A percentile compares a stretch with the other conserved stretches of the same genome.
These are phyloP conservation scores for Herpotrichia juniperi DNA, from an alignment of 2,329 filamentous ascomycete genomes.

Conservation along the genomic window DNA sequence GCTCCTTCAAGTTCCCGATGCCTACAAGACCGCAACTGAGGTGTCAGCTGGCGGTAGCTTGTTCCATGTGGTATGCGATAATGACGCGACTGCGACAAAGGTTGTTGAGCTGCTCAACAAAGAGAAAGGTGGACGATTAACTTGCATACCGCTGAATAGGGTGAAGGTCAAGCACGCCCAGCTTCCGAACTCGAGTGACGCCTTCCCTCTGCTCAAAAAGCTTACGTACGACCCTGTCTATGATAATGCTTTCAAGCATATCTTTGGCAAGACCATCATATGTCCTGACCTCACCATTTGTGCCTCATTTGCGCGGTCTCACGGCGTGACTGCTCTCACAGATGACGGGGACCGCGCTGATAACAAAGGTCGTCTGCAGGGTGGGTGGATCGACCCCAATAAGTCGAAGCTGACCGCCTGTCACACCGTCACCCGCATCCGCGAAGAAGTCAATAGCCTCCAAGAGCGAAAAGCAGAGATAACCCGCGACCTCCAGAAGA, in stretches of 20 bases:
- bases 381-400: conserved; percentile 87
- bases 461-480: conserved; percentile 69
- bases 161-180: conserved; percentile 74
- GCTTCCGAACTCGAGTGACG: conserved; percentile 84
- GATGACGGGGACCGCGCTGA: conserved; percentile 94
- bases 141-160: conserved; percentile 91
- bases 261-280: conserved; percentile 94
- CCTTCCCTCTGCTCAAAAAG: conserved; percentile 84
- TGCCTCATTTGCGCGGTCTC: conserved; percentile 88
- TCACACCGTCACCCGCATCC: conserved; percentile 74
- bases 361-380: conserved; percentile 92
- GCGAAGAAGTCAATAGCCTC: conserved; percentile 74
- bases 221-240: conserved; percentile 78
- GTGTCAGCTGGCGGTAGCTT: conserved; percentile 90
- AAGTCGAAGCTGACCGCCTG: conserved; percentile 88
- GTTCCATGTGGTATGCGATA: conserved; percentile 96
- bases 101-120: conserved; percentile 81
- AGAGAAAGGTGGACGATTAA: conserved; percentile 82
- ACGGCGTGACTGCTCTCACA: conserved; percentile 91
- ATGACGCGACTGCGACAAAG: conserved; percentile 81
- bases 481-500: conserved; percentile 71
- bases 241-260: conserved; percentile 87
- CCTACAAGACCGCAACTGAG: conserved; percentile 87
- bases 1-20: conserved; percentile 83
- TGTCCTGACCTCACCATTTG: conserved; percentile 89